A percentile compares a stretch with the other conserved stretches of the same genome.
Evolutionary conservation across 768 basidiomycete species (phyloP).

Genomic region (Ramaria rubella): DNA sequence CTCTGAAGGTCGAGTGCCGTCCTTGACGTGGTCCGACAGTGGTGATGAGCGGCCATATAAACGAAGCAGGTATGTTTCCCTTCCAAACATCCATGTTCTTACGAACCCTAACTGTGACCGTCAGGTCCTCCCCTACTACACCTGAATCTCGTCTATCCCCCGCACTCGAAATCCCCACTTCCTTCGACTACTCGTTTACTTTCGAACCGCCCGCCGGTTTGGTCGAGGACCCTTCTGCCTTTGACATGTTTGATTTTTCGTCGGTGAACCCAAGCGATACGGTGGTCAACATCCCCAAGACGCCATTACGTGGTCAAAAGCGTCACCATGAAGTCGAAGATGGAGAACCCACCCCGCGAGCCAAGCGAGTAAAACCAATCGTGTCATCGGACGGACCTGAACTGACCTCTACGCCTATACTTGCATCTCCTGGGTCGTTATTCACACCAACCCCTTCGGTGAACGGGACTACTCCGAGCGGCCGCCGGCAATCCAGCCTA

Average conservation of each 20-base stretch:
- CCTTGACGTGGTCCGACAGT: conserved; percentile 10
- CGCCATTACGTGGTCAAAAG: conserved; percentile 3
- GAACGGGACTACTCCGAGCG: background rate
- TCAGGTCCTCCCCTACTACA: background rate
- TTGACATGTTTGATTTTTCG: background rate
- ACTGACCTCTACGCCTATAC: background rate
- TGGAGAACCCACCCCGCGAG: background rate
- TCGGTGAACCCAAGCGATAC: background rate
- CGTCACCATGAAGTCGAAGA: background rate
- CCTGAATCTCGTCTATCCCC: background rate
- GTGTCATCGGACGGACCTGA: background rate
- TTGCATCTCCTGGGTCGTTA: background rate
- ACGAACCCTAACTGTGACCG: background rate
- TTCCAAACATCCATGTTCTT: background rate
- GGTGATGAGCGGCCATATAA: conserved; percentile 9
- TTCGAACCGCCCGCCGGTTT: background rate
- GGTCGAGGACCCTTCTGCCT: background rate
- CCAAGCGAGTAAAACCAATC: conserved; percentile 1
- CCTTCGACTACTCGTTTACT: background rate
- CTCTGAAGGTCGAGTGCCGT: conserved; percentile 3
- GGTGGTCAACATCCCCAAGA: background rate
- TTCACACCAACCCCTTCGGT: background rate
- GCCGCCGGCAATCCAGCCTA: background rate
- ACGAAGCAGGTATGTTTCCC: conserved; percentile 8
- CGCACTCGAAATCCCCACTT: background rate